Conservation (phyloP, 768 basidiomycete genomes). For the Sarcomyxa edulis region DNA sequence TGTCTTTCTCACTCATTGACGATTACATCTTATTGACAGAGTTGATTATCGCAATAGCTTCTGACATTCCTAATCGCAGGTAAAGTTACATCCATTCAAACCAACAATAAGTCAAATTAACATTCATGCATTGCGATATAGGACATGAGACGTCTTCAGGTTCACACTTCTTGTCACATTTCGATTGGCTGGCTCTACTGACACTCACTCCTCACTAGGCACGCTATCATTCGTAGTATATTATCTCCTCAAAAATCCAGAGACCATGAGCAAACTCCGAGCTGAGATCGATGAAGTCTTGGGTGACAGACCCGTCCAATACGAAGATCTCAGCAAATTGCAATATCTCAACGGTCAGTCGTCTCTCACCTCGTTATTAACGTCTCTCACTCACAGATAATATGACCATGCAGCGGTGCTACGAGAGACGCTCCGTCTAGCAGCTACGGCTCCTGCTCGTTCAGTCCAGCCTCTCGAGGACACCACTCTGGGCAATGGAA, state of each 20-base stretch:
- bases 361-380: neutral
- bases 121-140: neutral
- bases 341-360: constrained; percentile 33
- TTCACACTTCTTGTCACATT: neutral
- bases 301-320: constrained; percentile 30
- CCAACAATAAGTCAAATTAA: neutral
- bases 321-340: constrained; percentile 35
- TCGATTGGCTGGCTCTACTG: too few species aligned
- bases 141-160: constrained; percentile 21
- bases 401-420: constrained; percentile 22
- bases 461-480: constrained; percentile 27
- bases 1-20: neutral
- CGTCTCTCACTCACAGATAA: neutral
- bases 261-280: constrained; percentile 36
- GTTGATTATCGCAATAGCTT: constrained; percentile 21
- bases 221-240: constrained; percentile 37
- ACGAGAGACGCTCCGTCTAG: constrained; percentile 32
- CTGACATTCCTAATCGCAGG: constrained; percentile 47
- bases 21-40: neutral
- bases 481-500: constrained; percentile 30
- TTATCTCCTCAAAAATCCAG: constrained; percentile 37
- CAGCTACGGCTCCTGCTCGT: constrained; percentile 30
- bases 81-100: constrained; percentile 7
- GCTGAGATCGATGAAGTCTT: constrained; percentile 41
- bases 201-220: constrained; percentile 21